Conservation (phyloP, 345 rosid species). For the Abelmoschus esculentus region DNA sequence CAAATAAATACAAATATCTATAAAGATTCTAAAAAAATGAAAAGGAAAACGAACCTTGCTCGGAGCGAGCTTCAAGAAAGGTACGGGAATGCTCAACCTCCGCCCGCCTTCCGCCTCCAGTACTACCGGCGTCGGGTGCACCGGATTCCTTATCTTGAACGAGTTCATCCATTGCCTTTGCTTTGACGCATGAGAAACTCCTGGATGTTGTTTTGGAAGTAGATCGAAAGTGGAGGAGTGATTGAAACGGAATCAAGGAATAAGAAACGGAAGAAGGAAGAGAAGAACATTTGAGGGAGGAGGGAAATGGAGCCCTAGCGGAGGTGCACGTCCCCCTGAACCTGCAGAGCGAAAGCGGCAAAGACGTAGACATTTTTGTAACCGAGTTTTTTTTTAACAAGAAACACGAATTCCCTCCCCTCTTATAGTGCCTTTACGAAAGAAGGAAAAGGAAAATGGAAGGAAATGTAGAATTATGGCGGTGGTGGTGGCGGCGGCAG, state of each 20-base stretch:
- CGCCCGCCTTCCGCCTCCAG: neutral
- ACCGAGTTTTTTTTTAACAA: neutral
- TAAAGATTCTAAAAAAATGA: neutral
- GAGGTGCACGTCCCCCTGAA: conserved; percentile 29
- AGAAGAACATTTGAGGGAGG: conserved; percentile 20
- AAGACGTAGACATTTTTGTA: conserved; percentile 28
- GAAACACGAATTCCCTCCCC: neutral
- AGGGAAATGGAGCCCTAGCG: conserved; percentile 28
- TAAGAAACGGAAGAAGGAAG: conserved; percentile 10
- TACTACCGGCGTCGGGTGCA: conserved; percentile 22
- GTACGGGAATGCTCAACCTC: conserved; percentile 45
- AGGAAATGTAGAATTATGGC: neutral
- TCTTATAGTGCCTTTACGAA: neutral
- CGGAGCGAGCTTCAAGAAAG: conserved; percentile 62
- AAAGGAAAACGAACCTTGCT: conserved; percentile 44
- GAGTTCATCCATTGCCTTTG: conserved; percentile 53
- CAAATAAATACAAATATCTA: neutral
- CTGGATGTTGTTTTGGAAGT: neutral
- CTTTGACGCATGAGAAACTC: conserved; percentile 22
- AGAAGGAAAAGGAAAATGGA: neutral
- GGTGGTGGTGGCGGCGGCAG: neutral
- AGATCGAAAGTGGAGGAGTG: conserved; percentile 1
- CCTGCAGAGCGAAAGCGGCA: conserved; percentile 33
- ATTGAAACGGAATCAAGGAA: conserved; percentile 12
- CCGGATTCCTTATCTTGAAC: conserved; percentile 49